Percentiles rank a stretch among this genome's conserved stretches.
phyloP scores from a whole-genome alignment of 192 early-diverging fungal species.

The Coemansia sp. region DNA sequence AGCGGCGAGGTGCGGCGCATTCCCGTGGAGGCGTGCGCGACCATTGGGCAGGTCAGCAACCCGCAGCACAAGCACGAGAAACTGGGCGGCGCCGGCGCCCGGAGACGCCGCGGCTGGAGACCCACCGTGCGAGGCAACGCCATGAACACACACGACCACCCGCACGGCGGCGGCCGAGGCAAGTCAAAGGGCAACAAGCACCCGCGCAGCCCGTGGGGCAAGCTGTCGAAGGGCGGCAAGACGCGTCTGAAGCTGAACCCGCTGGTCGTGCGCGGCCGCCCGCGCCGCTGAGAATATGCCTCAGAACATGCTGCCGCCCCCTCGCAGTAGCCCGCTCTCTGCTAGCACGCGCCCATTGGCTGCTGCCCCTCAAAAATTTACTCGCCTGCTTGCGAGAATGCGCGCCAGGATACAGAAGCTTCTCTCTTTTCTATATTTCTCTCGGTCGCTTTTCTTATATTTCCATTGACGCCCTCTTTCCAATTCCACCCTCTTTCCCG shows the following conservation, averaged over 20 bases:
- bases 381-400: background rate
- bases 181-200: conserved; percentile 92
- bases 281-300: conserved; percentile 19
- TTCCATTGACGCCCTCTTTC: background rate
- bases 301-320: background rate
- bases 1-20: conserved; percentile 86
- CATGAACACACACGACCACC: conserved; percentile 93
- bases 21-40: conserved; percentile 78
- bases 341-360: conserved; percentile 5
- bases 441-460: background rate
- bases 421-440: background rate
- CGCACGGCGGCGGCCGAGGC: conserved; percentile 93
- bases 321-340: background rate
- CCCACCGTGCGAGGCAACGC: conserved; percentile 93
- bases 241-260: conserved; percentile 65
- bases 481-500: background rate
- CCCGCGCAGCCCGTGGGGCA: conserved; percentile 86
- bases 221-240: conserved; percentile 88
- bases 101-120: conserved; percentile 76
- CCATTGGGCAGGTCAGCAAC: conserved; percentile 87
- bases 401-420: background rate
- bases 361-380: background rate
- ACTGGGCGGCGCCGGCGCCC: conserved; percentile 86
- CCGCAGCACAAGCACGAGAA: conserved; percentile 82
- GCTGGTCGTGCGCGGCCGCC: conserved; percentile 60